Conservation (phyloP, 75 land plant genomes). For the Pinus albicaulis region DNA sequence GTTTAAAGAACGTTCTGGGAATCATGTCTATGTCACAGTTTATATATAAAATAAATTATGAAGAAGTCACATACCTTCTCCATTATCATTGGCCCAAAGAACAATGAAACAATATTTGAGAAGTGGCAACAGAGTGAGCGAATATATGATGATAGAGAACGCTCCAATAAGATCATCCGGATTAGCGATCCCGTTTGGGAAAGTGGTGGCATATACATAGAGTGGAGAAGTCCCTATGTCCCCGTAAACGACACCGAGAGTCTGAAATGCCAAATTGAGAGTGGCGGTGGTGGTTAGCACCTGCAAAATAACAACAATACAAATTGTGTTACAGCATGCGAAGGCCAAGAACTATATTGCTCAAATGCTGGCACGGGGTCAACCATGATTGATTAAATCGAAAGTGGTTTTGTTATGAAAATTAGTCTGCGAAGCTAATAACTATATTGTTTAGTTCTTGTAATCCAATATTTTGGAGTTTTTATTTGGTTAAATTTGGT, state of each 20-base stretch:
- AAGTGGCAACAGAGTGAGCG: slow-evolving; percentile 63
- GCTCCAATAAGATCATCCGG: slow-evolving; percentile 62
- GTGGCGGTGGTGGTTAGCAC: slow-evolving; percentile 14
- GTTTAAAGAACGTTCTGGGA: too few species aligned
- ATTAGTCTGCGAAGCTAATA: too few species aligned
- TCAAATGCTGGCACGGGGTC: too few species aligned
- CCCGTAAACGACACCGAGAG: slow-evolving; percentile 71
- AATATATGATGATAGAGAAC: slow-evolving; percentile 68
- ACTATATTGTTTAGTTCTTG: too few species aligned
- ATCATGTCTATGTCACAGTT: too few species aligned
- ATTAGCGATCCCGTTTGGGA: slow-evolving; percentile 35
- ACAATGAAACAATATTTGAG: slow-evolving; percentile 77
- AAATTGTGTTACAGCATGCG: slow-evolving; percentile 8
- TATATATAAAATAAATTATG: too few species aligned
- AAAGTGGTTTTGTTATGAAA: too few species aligned
- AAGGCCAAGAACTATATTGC: neutral
- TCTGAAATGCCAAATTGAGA: slow-evolving; percentile 62
- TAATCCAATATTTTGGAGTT: too few species aligned
- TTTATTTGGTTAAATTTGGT: too few species aligned
- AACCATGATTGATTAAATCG: too few species aligned
- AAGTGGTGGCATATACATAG: slow-evolving; percentile 69
- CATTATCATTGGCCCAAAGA: slow-evolving; percentile 71
- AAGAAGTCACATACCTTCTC: slow-evolving; percentile 34
- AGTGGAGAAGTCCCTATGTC: slow-evolving; percentile 81
- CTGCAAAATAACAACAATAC: neutral